Evolutionary conservation across 345 rosid genomes (phyloP).

Genomic region (Populus ilicifolia): DNA sequence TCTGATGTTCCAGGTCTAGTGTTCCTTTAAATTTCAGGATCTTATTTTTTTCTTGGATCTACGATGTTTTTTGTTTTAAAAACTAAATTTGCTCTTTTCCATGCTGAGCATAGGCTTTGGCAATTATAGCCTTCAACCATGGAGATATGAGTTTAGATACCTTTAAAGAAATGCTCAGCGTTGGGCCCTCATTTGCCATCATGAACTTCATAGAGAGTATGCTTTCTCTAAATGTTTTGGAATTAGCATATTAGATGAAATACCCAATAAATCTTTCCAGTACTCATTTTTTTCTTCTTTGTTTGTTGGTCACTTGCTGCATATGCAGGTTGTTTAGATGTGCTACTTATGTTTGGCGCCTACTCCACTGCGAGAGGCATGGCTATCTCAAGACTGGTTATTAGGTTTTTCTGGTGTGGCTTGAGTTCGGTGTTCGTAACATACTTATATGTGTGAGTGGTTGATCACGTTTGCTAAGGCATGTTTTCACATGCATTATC

Average conservation of each 20-base stretch:
- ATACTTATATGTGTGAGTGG: slow-evolving; percentile 74
- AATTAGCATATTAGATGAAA: slow-evolving; percentile 3
- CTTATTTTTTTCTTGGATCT: background rate
- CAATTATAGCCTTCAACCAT: slow-evolving; percentile 77
- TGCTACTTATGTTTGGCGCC: slow-evolving; percentile 89
- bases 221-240: slow-evolving; percentile 17
- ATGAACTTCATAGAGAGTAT: slow-evolving; percentile 89
- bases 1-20: slow-evolving; percentile 86
- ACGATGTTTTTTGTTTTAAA: background rate
- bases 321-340: slow-evolving; percentile 72
- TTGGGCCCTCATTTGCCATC: slow-evolving; percentile 81
- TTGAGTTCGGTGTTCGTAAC: slow-evolving; percentile 61
- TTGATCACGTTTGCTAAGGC: background rate
- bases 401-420: slow-evolving; percentile 85
- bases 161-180: slow-evolving; percentile 71
- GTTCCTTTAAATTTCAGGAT: background rate
- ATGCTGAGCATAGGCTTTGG: slow-evolving; percentile 53
- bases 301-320: slow-evolving; percentile 19
- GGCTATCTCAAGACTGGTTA: slow-evolving; percentile 93
- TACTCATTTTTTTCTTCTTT: background rate
- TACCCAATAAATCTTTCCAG: background rate
- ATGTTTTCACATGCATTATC: background rate
- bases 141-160: slow-evolving; percentile 55
- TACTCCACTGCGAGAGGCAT: slow-evolving; percentile 88
- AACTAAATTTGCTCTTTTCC: slow-evolving; percentile 1